Evolutionary conservation across 2,329 filamentous ascomycete species (phyloP).

Genomic region (Trichoderma sp.): DNA sequence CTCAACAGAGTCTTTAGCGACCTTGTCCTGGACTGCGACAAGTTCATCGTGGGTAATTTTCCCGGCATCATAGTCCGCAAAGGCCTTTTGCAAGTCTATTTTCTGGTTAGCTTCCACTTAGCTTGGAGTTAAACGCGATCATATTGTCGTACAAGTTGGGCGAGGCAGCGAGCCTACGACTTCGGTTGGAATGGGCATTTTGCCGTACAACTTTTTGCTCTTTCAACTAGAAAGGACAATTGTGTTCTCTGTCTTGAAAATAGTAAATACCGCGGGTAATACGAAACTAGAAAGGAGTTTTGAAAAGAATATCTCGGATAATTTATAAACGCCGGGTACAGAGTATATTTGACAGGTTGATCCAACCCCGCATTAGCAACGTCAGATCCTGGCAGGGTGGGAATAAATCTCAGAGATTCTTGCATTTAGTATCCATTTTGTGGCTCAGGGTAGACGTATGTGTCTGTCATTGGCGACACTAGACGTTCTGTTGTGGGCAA

Average conservation of each 20-base stretch:
- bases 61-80: conserved; percentile 17
- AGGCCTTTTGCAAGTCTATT: conserved; percentile 19
- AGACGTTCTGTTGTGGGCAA: not conserved
- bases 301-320: not conserved
- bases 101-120: not conserved
- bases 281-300: not conserved
- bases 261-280: not conserved
- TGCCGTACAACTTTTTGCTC: not conserved
- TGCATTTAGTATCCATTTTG: not conserved
- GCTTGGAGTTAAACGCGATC: not conserved
- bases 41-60: conserved; percentile 14
- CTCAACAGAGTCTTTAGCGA: conserved; percentile 17
- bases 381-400: conserved; percentile 4
- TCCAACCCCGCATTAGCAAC: conserved; percentile 14
- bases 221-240: too few relatives aligned
- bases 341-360: not conserved
- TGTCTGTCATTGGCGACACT: not conserved
- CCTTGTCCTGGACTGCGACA: conserved; percentile 11
- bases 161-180: conserved; percentile 16
- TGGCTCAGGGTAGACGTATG: not conserved
- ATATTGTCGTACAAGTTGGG: not conserved
- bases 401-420: not conserved
- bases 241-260: not conserved
- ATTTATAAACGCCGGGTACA: not conserved
- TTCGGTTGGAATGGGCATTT: conserved; percentile 17